Conservation (phyloP, 2,329 filamentous ascomycete species). For the Aspergillus sp. region DNA sequence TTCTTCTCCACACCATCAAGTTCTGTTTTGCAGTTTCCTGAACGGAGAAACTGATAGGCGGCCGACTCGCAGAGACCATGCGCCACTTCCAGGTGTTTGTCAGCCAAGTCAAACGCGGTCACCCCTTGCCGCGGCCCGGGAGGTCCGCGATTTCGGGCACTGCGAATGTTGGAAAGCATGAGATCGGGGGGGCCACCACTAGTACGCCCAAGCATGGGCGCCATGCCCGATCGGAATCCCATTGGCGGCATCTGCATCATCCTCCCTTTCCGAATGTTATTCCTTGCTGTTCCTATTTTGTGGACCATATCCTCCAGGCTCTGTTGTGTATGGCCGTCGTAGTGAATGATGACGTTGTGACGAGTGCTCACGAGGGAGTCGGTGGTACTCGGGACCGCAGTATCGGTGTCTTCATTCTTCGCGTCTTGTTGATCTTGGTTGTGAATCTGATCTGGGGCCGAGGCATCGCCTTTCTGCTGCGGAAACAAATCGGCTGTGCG, state of each 20-base stretch:
- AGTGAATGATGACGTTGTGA: conserved; percentile 79
- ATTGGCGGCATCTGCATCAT: conserved; percentile 38
- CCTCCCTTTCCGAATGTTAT: conserved; percentile 78
- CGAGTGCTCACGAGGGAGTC: conserved; percentile 57
- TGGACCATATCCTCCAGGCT: conserved; percentile 77
- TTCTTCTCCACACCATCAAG: conserved; percentile 60
- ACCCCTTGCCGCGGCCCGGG: conserved; percentile 36
- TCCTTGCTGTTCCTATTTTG: conserved; percentile 69
- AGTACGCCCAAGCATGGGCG: not conserved
- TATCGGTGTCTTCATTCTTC: conserved; percentile 29
- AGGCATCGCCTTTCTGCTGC: not conserved
- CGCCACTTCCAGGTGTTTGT: conserved; percentile 69
- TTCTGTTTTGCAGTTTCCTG: conserved; percentile 74
- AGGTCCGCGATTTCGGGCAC: conserved; percentile 13
- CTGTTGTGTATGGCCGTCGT: conserved; percentile 77
- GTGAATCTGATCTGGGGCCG: conserved; percentile 2
- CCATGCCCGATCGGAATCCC: conserved; percentile 14
- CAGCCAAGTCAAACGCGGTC: conserved; percentile 61
- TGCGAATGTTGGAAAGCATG: conserved; percentile 18
- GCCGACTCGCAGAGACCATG: conserved; percentile 77
- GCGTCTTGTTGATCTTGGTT: conserved; percentile 8
- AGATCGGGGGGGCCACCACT: conserved; percentile 2
- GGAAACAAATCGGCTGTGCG: conserved; percentile 20
- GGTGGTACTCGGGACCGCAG: conserved; percentile 24
- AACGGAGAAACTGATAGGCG: conserved; percentile 80